Base-by-base conservation (phyloP, 176 grass and related monocot genomes). In the Triticum timopheevii region DNA sequence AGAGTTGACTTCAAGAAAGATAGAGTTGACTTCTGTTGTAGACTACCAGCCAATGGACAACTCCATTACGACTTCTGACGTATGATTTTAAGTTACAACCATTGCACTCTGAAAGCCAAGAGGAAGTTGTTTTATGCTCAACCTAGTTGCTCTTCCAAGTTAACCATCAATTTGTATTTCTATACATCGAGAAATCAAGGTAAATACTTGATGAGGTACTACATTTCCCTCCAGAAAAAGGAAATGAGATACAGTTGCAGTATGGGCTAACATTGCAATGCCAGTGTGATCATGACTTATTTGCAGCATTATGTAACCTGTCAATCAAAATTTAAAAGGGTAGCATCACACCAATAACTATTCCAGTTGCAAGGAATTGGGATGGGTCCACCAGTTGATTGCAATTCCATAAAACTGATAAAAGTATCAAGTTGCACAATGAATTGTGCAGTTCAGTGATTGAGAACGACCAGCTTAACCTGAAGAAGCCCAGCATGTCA, bases 291-390 rank as follows among this genome's bases (percentile, higher is more conserved):
- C 64, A 49, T 79, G 10, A 64, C 16, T 52, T 40, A 47, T 23
- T 36, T 73, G 65, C 78, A 70, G 47, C 8, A 16, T 62, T 70
- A 62, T 82, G 47, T 30, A 20, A 27, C 8, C 4, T 3, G 1
- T 70, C 36, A 83, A 84, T 83, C 10, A 72, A 16, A 69, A 63
- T 49, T 68, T 35, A 49, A 38, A 59, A n/a, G 39, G 36, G 10
- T 3, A 77, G n/a, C 56, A 63, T 65, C 19, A 13, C 36, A 45
- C 25, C 31, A 63, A 70, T 58, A 63, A 78, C 59, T 70, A 78
- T 88, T 88, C 36, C 19, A 20, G 34, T 69, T 61, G 20, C 30
- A 79, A 70, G 27, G 67, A 84, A 73, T 40, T 84, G 63, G 65
- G 39, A 82, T 56, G 24, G 61, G 70, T 39, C 81, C 56, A 73